These are phyloP conservation scores for Hypholoma fasciculare DNA, from an alignment of 768 basidiomycete genomes.

Conservation along the genomic window DNA sequence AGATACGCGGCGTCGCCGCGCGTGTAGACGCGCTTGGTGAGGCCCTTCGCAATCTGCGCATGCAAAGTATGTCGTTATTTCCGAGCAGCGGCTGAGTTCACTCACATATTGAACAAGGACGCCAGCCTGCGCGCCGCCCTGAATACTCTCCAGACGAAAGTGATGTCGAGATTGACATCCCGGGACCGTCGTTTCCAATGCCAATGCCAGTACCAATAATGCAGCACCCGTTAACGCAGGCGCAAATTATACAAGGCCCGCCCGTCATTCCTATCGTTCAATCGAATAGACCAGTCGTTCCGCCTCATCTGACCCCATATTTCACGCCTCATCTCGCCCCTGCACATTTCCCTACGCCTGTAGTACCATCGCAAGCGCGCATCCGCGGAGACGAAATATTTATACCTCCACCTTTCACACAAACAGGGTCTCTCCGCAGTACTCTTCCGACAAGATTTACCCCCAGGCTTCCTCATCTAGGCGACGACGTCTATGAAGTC, in stretches of 20 bases:
- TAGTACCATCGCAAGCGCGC: conserved; percentile 6
- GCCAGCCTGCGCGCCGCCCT: conserved; percentile 5
- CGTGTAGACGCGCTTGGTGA: conserved; percentile 53
- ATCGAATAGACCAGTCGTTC: neutral
- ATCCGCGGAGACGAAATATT: conserved; percentile 14
- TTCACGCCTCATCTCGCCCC: conserved; percentile 40
- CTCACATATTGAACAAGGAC: neutral
- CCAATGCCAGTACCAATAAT: too few species aligned
- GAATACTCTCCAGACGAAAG: neutral
- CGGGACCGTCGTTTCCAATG: too few species aligned
- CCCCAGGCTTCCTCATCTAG: conserved; percentile 8
- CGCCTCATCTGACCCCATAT: conserved; percentile 11
- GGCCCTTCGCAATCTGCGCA: conserved; percentile 37
- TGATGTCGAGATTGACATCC: too few species aligned
- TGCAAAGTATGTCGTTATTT: conserved; percentile 25
- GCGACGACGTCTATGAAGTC: conserved; percentile 15
- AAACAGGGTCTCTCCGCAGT: conserved; percentile 11
- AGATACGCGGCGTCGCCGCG: conserved; percentile 64
- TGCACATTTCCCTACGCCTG: conserved; percentile 20
- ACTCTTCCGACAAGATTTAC: conserved; percentile 1
- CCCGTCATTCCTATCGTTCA: too few species aligned
- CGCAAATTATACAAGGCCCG: neutral
- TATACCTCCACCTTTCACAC: conserved; percentile 19
- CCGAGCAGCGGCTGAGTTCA: neutral
- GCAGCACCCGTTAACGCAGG: too few species aligned